Percentiles rank a stretch among this genome's conserved stretches.
These are phyloP conservation scores for Colletotrichum gigasporum DNA, from an alignment of 2,329 filamentous ascomycete species.

Conservation along the genomic window DNA sequence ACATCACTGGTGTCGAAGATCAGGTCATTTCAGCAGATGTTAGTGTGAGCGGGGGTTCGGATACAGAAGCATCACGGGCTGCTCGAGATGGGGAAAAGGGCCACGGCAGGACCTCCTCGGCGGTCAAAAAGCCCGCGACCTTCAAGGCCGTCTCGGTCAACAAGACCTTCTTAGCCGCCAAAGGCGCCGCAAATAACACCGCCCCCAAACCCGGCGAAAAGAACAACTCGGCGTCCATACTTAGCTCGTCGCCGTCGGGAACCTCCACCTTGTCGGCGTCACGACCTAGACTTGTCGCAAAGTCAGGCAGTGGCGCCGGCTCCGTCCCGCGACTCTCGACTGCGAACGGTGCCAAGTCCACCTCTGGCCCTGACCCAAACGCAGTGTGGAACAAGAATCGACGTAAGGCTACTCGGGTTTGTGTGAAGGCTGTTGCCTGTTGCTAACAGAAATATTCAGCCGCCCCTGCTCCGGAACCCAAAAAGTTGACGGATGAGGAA, in stretches of 20 bases:
- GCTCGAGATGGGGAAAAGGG: conserved; percentile 67
- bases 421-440: not conserved
- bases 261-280: conserved; percentile 60
- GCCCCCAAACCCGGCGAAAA: conserved; percentile 63
- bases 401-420: conserved; percentile 61
- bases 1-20: conserved; percentile 67
- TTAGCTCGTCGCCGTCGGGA: conserved; percentile 54
- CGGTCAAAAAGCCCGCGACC: conserved; percentile 77
- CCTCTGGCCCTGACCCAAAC: conserved; percentile 73
- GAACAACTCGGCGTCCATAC: conserved; percentile 53
- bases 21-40: conserved; percentile 70
- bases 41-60: conserved; percentile 78
- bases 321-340: conserved; percentile 53
- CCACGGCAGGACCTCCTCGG: conserved; percentile 66
- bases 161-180: conserved; percentile 83
- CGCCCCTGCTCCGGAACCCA: conserved; percentile 73
- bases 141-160: conserved; percentile 91
- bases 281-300: conserved; percentile 79
- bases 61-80: conserved; percentile 75
- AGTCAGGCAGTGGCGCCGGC: conserved; percentile 71
- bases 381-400: conserved; percentile 91
- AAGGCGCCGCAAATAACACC: conserved; percentile 58
- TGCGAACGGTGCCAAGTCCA: conserved; percentile 67
- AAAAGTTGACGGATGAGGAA: conserved; percentile 88
- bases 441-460: conserved; percentile 52